phyloP scores from a whole-genome alignment of 2,329 filamentous ascomycete genomes.

The Camillea tinctor region DNA sequence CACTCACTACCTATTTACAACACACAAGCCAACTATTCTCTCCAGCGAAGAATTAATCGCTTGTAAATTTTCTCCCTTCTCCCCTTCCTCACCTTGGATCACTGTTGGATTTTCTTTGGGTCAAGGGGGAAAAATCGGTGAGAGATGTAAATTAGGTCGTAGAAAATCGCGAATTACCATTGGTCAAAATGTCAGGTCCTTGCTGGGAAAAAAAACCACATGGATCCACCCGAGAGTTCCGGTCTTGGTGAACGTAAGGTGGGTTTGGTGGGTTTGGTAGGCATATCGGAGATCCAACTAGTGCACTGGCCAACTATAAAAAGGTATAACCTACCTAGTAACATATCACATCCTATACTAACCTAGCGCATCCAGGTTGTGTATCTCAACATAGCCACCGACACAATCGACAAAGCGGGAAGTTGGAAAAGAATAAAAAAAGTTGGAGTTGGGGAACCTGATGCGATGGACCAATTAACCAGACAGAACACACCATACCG shows the following conservation, averaged over 20 bases:
- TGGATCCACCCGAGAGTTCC: background rate
- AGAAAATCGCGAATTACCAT: constrained; percentile 15
- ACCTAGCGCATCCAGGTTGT: background rate
- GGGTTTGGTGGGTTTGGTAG: background rate
- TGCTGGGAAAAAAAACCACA: background rate
- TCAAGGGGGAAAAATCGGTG: constrained; percentile 23
- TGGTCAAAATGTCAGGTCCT: constrained; percentile 18
- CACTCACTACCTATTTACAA: too few relatives aligned
- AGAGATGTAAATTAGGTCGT: constrained; percentile 23
- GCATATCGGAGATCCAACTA: background rate
- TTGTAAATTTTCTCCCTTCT: background rate
- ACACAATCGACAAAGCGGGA: background rate
- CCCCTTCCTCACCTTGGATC: background rate
- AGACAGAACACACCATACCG: too few relatives aligned
- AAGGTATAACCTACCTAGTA: background rate
- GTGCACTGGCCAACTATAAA: background rate
- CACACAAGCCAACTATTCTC: too few relatives aligned
- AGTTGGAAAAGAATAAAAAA: background rate
- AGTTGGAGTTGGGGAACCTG: background rate
- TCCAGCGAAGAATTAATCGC: too few relatives aligned
- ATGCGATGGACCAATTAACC: background rate
- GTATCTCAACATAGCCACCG: background rate
- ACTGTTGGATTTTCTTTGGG: background rate
- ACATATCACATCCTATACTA: background rate
- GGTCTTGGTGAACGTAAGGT: background rate